Percentiles rank a stretch among this genome's conserved stretches.
phyloP scores from a whole-genome alignment of 345 rosid genomes.

The Gossypium turneri region DNA sequence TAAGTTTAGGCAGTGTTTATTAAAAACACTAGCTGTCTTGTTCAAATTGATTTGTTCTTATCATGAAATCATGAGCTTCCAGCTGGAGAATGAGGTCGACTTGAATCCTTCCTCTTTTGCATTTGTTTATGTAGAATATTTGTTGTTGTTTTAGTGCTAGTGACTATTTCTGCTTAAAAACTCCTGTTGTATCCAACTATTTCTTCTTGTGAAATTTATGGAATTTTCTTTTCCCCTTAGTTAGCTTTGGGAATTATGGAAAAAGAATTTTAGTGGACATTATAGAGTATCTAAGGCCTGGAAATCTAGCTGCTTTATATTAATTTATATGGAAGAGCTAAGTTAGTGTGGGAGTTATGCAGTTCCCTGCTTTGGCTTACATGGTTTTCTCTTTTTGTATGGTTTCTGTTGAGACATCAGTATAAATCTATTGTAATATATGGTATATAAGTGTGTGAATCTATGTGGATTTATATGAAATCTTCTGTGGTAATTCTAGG shows the following conservation, averaged over 20 bases:
- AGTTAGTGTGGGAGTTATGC: not conserved
- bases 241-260: not conserved
- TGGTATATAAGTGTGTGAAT: not conserved
- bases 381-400: not conserved
- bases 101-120: slow-evolving; percentile 18
- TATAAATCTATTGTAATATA: not conserved
- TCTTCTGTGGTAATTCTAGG: not conserved
- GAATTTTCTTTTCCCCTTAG: not conserved
- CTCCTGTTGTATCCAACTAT: not conserved
- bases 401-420: not conserved
- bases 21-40: slow-evolving; percentile 76
- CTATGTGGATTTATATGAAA: not conserved
- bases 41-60: slow-evolving; percentile 87
- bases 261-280: not conserved
- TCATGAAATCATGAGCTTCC: slow-evolving; percentile 81
- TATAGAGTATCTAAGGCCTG: not conserved
- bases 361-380: not conserved
- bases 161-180: not conserved
- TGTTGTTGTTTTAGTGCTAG: not conserved
- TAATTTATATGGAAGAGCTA: not conserved
- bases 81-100: slow-evolving; percentile 56
- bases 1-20: slow-evolving; percentile 83
- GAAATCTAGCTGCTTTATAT: not conserved
- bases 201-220: not conserved
- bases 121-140: not conserved